These are phyloP conservation scores for Graphiopsis chlorocephala DNA, from an alignment of 2,329 filamentous ascomycete species.

Conservation along the genomic window DNA sequence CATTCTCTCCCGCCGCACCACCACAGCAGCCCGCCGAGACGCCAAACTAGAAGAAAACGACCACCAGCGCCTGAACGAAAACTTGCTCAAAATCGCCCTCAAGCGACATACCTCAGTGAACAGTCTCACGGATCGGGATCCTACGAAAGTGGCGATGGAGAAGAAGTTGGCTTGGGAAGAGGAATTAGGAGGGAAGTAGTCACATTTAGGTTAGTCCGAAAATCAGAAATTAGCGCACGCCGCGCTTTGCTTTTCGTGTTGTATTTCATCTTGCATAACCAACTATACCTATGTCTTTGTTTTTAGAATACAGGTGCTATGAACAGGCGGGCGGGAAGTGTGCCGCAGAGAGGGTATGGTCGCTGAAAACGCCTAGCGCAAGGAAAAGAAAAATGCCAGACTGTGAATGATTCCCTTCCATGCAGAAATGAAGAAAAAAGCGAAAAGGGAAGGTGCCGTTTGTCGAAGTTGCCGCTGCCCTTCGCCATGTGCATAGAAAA, in stretches of 20 bases:
- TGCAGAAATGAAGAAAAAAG: not conserved
- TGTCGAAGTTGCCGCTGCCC: not conserved
- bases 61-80: conserved; percentile 20
- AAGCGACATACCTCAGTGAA: conserved; percentile 19
- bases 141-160: conserved; percentile 17
- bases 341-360: conserved; percentile 11
- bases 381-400: not conserved
- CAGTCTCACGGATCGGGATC: conserved; percentile 24
- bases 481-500: not conserved
- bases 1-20: not conserved
- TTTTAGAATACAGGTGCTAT: not conserved
- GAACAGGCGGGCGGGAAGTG: not conserved
- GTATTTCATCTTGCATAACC: not conserved
- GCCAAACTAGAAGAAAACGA: conserved; percentile 17
- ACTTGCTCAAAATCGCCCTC: conserved; percentile 20
- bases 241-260: not conserved
- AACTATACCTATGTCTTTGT: not conserved
- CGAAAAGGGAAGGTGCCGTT: conserved; percentile 11
- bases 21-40: not conserved
- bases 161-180: conserved; percentile 6
- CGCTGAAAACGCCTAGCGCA: conserved; percentile 8
- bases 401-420: conserved; percentile 10
- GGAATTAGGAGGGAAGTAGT: not conserved
- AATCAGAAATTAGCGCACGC: not conserved
- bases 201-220: too few species aligned